phyloP scores from a whole-genome alignment of 257 asterid species.

The Penstemon eatonii region DNA sequence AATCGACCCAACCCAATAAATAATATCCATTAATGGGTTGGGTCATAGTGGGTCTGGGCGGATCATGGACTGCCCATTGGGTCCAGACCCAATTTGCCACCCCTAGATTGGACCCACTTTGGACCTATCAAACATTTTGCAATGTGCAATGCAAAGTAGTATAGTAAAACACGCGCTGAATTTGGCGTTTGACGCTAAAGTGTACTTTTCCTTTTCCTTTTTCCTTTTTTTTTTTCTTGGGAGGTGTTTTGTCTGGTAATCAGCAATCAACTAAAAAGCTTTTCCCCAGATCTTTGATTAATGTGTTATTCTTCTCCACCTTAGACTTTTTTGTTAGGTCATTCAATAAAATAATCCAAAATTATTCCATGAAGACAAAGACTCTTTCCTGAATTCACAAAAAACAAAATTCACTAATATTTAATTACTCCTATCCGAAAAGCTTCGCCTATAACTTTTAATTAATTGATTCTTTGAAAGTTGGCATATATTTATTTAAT shows the following conservation, averaged over 20 bases:
- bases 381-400: slow-evolving; percentile 24
- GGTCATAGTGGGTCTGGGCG: no score
- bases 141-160: no score
- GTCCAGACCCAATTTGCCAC: no score
- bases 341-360: not conserved
- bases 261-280: slow-evolving; percentile 1
- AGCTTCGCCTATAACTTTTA: not conserved
- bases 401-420: slow-evolving; percentile 21
- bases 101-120: no score
- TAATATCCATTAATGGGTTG: no score
- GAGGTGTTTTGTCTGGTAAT: no score
- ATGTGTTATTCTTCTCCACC: slow-evolving; percentile 31
- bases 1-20: no score
- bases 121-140: no score
- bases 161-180: slow-evolving; percentile 15
- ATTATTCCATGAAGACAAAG: not conserved
- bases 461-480: slow-evolving; percentile 18
- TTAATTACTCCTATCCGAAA: slow-evolving; percentile 1
- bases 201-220: no score
- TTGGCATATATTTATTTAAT: slow-evolving; percentile 25
- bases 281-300: slow-evolving; percentile 8
- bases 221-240: no score
- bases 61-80: no score
- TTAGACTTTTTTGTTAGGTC: slow-evolving; percentile 14
- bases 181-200: slow-evolving; percentile 8